A percentile compares a stretch with the other conserved stretches of the same genome.
These are phyloP conservation scores for Lentinula lateritia DNA, from an alignment of 768 basidiomycete genomes.

Conservation along the genomic window DNA sequence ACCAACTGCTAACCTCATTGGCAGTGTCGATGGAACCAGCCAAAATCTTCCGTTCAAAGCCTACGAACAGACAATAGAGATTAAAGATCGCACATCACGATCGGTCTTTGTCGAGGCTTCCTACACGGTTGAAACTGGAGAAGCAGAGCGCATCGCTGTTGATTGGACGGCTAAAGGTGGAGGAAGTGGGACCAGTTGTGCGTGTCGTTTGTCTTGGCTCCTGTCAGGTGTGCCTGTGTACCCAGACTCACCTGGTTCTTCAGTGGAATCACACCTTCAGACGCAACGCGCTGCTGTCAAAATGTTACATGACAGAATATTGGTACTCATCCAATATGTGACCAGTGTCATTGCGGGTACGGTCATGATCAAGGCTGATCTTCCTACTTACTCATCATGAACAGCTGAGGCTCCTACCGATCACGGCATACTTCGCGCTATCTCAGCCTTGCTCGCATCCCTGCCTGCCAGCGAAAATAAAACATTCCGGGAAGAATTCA, in stretches of 20 bases:
- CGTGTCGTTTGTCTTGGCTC: conserved; percentile 22
- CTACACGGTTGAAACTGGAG: conserved; percentile 92
- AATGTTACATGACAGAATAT: conserved; percentile 92
- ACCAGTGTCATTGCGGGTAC: conserved; percentile 67
- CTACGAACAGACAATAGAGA: conserved; percentile 89
- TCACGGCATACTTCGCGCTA: conserved; percentile 74
- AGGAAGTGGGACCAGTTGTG: conserved; percentile 74
- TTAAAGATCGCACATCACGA: conserved; percentile 70
- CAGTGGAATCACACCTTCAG: conserved; percentile 88
- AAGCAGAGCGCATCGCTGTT: conserved; percentile 97
- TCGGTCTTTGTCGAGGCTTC: conserved; percentile 80
- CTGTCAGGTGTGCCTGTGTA: background rate
- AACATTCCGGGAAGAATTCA: conserved; percentile 83
- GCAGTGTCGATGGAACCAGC: conserved; percentile 47
- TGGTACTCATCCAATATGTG: conserved; percentile 85
- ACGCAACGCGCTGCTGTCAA: conserved; percentile 93
- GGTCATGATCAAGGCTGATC: background rate
- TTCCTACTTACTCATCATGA: background rate
- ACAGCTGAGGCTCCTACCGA: conserved; percentile 73
- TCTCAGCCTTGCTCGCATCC: conserved; percentile 82
- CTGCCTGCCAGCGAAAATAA: conserved; percentile 83
- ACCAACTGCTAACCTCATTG: conserved; percentile 41
- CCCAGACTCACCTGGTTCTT: background rate
- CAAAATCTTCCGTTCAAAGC: conserved; percentile 86
- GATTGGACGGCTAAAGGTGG: conserved; percentile 91